Evolutionary conservation across 2,329 filamentous ascomycete species (phyloP).

Genomic region (Sphaerulina musiva): DNA sequence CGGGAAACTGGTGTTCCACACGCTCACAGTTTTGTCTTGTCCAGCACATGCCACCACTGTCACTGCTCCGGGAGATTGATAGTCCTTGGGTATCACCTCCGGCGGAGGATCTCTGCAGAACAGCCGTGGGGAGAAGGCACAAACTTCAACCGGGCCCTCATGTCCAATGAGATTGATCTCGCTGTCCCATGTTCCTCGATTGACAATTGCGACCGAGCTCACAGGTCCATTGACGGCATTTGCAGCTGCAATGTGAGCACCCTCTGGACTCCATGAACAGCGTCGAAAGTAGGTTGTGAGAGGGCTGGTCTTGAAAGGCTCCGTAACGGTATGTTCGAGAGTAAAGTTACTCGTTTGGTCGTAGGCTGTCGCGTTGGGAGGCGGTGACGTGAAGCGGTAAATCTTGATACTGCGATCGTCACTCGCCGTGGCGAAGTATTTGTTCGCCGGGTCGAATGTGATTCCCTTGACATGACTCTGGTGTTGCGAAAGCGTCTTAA

Average conservation of each 20-base stretch:
- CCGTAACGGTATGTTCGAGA: constrained; percentile 81
- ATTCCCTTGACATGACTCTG: constrained; percentile 98
- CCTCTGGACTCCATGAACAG: constrained; percentile 96
- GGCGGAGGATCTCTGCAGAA: constrained; percentile 66
- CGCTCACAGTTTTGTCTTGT: constrained; percentile 89
- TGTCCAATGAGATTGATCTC: constrained; percentile 97
- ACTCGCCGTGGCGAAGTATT: constrained; percentile 96
- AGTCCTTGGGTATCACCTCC: constrained; percentile 42
- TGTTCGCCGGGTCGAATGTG: constrained; percentile 96
- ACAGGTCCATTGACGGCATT: constrained; percentile 97
- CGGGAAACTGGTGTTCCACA: constrained; percentile 96
- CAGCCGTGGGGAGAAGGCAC: constrained; percentile 87
- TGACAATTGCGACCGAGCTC: constrained; percentile 92
- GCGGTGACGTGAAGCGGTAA: constrained; percentile 86
- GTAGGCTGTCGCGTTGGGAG: constrained; percentile 84
- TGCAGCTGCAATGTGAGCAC: constrained; percentile 90
- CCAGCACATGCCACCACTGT: constrained; percentile 96
- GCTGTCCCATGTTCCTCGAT: constrained; percentile 84
- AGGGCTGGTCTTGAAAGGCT: constrained; percentile 83
- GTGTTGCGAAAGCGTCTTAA: constrained; percentile 87
- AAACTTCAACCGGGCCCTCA: constrained; percentile 93
- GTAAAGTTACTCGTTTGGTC: constrained; percentile 97
- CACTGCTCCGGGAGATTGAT: constrained; percentile 51
- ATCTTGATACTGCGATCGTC: constrained; percentile 96
- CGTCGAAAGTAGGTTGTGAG: constrained; percentile 94